A percentile compares a stretch with the other conserved stretches of the same genome.
Evolutionary conservation across 179 eudicot species (phyloP).

Genomic region (Gypsophila paniculata): DNA sequence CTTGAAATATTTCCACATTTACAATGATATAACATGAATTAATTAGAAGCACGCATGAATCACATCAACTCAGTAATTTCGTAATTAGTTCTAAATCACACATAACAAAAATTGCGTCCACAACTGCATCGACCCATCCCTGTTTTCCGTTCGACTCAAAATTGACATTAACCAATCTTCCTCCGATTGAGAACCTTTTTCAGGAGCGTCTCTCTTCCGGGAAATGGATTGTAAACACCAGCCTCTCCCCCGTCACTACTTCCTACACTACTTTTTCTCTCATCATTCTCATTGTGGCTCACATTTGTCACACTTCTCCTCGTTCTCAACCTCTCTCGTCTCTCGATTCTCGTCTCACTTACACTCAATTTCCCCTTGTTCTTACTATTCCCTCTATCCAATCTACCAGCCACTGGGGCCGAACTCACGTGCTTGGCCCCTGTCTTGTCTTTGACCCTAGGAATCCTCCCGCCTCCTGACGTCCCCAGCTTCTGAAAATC

Average conservation of each 20-base stretch:
- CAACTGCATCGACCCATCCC: too few relatives aligned
- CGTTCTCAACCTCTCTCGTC: constrained; percentile 35
- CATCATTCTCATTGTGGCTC: not conserved
- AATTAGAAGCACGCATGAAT: too few relatives aligned
- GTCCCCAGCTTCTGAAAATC: constrained; percentile 69
- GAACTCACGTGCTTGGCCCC: not conserved
- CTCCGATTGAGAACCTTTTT: constrained; percentile 26
- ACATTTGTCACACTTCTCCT: constrained; percentile 21
- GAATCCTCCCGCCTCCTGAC: constrained; percentile 64
- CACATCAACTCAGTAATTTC: too few relatives aligned
- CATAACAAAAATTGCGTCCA: not conserved
- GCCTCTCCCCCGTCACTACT: not conserved
- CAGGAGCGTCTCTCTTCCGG: constrained; percentile 39
- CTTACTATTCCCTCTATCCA: not conserved
- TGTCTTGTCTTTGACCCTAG: constrained; percentile 34
- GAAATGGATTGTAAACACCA: constrained; percentile 33
- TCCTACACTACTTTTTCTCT: not conserved
- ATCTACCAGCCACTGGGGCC: constrained; percentile 1
- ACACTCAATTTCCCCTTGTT: not conserved
- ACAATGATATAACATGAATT: too few relatives aligned
- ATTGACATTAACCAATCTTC: not conserved
- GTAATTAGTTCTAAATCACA: too few relatives aligned
- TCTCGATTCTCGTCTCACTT: constrained; percentile 20
- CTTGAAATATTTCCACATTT: too few relatives aligned
- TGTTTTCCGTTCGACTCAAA: too few relatives aligned